Base-by-base conservation (phyloP, 129 eudicot genomes). In the Calendula officinalis region DNA sequence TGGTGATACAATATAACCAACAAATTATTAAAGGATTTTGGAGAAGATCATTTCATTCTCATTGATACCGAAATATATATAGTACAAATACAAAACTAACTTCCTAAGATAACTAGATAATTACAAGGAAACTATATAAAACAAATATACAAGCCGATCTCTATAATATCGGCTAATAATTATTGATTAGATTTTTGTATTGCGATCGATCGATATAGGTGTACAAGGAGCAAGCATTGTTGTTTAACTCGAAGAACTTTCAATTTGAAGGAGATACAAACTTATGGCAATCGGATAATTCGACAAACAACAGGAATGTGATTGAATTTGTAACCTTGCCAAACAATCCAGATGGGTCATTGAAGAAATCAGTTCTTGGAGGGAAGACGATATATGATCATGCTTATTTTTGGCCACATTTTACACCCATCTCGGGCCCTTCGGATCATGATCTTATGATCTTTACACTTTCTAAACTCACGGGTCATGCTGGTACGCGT, bases 401-500 rank as follows among this genome's bases (percentile, higher is more conserved):
- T 50, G 95, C 87, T 10, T 87, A 83, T 62, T 69, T 72, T 56
- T 83, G 87, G 87, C 95, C 95, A 37, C 90, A 87, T 76, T 87
- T 67, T 55, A 83, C 90, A 0, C 75, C 90, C 8, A 87, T 87
- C 48, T 66, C 88, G 0, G 56, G 74, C 40, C 87, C 95, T 11
- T 69, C 83, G 8, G 82, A 87, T 66, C 82, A 84, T 43, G 95
- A 87, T 71, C 56, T 87, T 56, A 84, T 81, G 88, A 46, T 87
- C 27, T 87, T 87, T 59, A 75, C 88, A 6, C 71, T 84, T 56
- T 87, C 95, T 3, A 87, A 87, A 71, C 77, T 84, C 44, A 84
- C 95, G 9, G 95, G 95, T 15, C 95, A 87, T 65, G 95, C 91
- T 4, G 95, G 91, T 10, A 34, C 51, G 4, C 77, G 91, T 70